A percentile compares a stretch with the other conserved stretches of the same genome.
phyloP scores from a whole-genome alignment of 2,329 filamentous ascomycete species.

The Talaromyces sp. region DNA sequence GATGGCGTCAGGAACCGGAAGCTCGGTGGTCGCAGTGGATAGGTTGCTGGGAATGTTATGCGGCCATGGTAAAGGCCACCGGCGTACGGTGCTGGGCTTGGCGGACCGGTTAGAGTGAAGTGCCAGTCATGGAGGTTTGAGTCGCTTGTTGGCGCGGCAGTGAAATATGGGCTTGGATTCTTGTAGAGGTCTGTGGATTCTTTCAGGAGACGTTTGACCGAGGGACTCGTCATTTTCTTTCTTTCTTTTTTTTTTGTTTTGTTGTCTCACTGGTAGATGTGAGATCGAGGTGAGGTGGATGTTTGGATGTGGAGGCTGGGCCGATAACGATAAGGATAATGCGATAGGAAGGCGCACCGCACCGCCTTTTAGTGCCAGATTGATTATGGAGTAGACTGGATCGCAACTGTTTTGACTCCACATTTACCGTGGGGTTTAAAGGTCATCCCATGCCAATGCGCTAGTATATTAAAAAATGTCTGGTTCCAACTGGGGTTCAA shows the following conservation, averaged over 20 bases:
- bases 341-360: not conserved
- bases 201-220: constrained; percentile 58
- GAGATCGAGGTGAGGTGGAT: not conserved
- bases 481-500: too few relatives aligned
- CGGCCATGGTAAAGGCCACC: constrained; percentile 91
- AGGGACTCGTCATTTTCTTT: constrained; percentile 35
- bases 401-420: too few relatives aligned
- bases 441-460: too few relatives aligned
- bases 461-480: too few relatives aligned
- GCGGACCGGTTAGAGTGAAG: constrained; percentile 92
- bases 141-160: constrained; percentile 77
- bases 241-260: not conserved
- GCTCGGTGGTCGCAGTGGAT: constrained; percentile 88
- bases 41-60: constrained; percentile 84
- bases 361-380: too few relatives aligned
- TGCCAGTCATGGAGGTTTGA: constrained; percentile 97
- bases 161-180: constrained; percentile 81
- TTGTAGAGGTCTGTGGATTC: constrained; percentile 85
- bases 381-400: not conserved
- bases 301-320: not conserved
- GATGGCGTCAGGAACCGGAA: constrained; percentile 94
- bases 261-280: too few relatives aligned
- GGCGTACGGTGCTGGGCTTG: constrained; percentile 73
- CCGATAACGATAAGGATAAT: constrained; percentile 1
- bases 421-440: too few relatives aligned